phyloP scores from a whole-genome alignment of 176 grass and related monocot genomes.

The Zea mays region DNA sequence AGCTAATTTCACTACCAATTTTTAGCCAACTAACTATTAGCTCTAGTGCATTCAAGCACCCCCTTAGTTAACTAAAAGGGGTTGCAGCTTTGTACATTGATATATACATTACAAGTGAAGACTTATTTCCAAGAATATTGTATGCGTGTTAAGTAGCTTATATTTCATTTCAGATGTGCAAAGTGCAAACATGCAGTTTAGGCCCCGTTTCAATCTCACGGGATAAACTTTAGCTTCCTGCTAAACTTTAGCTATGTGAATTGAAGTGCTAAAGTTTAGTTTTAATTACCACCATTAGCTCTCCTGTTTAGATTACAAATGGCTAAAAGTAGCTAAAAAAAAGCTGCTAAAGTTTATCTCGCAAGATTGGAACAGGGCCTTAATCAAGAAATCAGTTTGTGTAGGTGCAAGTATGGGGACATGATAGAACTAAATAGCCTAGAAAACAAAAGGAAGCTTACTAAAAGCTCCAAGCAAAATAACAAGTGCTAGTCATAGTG shows the following conservation, averaged over 20 bases:
- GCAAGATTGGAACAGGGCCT: no score
- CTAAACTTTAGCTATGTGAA: no score
- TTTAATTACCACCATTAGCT: no score
- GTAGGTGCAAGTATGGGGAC: not conserved
- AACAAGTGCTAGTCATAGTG: not conserved
- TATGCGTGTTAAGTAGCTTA: not conserved
- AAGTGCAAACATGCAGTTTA: not conserved
- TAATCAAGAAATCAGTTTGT: not conserved
- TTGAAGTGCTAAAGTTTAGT: no score
- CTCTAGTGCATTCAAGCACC: no score
- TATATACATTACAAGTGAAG: not conserved
- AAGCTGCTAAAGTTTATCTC: no score
- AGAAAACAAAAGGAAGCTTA: not conserved
- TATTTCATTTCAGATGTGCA: constrained; percentile 1
- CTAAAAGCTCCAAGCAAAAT: constrained; percentile 4
- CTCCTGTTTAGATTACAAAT: no score
- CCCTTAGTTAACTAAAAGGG: not conserved
- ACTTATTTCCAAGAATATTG: not conserved
- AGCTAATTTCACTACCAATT: no score
- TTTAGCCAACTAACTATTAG: no score
- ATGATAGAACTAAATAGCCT: not conserved
- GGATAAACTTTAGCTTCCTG: no score
- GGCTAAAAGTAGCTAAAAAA: no score
- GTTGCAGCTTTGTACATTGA: not conserved
- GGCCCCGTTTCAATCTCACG: no score